Evolutionary conservation across 2,329 filamentous ascomycete genomes (phyloP).

Genomic region (Mollisiaceae sp.): DNA sequence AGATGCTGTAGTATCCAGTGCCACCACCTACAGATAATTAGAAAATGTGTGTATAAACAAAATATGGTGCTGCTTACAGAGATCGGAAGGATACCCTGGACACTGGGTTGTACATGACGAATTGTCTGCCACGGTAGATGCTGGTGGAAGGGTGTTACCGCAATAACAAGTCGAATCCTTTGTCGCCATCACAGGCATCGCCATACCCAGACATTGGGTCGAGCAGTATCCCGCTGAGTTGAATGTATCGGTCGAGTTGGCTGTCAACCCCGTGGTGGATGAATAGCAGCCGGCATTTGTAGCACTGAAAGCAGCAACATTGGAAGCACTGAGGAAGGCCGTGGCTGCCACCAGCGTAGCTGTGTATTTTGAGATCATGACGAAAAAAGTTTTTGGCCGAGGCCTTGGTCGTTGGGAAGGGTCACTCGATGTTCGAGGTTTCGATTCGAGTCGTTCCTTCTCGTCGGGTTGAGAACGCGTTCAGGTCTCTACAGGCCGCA

Average conservation of each 20-base stretch:
- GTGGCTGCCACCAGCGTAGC: constrained; percentile 24
- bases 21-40: constrained; percentile 40
- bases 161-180: constrained; percentile 41
- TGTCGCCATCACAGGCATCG: constrained; percentile 35
- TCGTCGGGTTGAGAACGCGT: constrained; percentile 2
- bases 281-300: constrained; percentile 37
- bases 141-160: constrained; percentile 37
- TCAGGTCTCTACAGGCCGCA: constrained; percentile 12
- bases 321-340: constrained; percentile 28
- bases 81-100: constrained; percentile 37
- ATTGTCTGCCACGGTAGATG: constrained; percentile 27
- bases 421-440: constrained; percentile 18
- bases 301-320: constrained; percentile 25
- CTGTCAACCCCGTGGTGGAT: constrained; percentile 33
- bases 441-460: constrained; percentile 11
- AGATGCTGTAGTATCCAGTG: constrained; percentile 35
- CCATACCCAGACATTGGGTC: constrained; percentile 28
- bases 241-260: constrained; percentile 36
- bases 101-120: constrained; percentile 36
- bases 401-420: constrained; percentile 25
- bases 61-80: constrained; percentile 33
- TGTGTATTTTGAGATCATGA: constrained; percentile 36
- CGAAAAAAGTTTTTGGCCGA: constrained; percentile 30
- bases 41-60: background rate
- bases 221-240: constrained; percentile 40